Base-by-base conservation (phyloP, 768 basidiomycete species). In the Vararia minispora region DNA sequence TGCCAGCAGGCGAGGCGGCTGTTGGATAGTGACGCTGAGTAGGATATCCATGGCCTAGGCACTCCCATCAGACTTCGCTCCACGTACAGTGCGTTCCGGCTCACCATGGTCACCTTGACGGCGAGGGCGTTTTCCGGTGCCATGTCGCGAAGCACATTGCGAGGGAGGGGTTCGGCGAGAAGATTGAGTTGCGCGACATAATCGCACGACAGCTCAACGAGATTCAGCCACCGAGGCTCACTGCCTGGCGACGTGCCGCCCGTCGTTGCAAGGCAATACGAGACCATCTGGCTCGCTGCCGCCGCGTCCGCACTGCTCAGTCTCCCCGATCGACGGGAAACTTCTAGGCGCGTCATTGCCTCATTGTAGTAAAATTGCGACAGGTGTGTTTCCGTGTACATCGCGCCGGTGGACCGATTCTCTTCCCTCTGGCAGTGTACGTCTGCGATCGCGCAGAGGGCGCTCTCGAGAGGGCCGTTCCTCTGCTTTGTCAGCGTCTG, bases 11-110 rank as follows among this genome's bases (percentile, higher is more conserved):
- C 70, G 77, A 22, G 85, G 80, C 14, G 76, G 65, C 36, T 72
- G 71, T 48, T 65, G 61, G 42, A 69, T 53, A 17, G 75, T 77
- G 37, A 84, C 55, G 46, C 75, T 76, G 36, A 82, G 69, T 55
- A 86, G 73, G 45, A 83, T 70, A 54, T 89, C 86, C 37, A 83
- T 61, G 77, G 81, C 87, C 85, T 88, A 24, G 13, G 13, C n/a
- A 29, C 17, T 35, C 27, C 9, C n/a, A 22, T n/a, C 14, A 31
- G 23, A 46, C 17, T 13, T 21, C 2, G 28, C 18, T 16, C 31
- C 39, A 37, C 25, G 26, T 33, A n/a, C n/a, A n/a, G n/a, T n/a
- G n/a, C 13, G 20, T 11, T n/a, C 21, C 13, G 8, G 68, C 82
- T 62, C 51, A 88, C 86, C 66, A 87, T 69, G 5, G 74, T 78